Evolutionary conservation across 345 rosid species (phyloP).

Genomic region (Corchorus capsularis): DNA sequence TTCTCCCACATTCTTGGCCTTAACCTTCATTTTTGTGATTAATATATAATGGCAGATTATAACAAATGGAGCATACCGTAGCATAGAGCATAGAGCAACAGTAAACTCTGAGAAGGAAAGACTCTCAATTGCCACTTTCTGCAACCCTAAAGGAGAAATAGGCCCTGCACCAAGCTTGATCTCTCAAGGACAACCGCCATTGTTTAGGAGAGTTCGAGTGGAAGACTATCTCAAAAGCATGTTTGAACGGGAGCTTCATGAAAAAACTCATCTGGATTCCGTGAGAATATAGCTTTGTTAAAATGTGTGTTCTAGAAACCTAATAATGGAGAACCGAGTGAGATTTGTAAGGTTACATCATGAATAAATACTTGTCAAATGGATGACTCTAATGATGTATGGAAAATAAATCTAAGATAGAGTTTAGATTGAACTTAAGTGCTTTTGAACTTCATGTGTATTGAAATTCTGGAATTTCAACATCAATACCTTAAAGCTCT

Average conservation of each 20-base stretch:
- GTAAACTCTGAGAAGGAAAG: conserved; percentile 47
- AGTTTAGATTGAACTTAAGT: too few species aligned
- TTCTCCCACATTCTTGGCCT: not conserved
- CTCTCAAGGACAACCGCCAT: conserved; percentile 25
- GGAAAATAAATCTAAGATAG: too few species aligned
- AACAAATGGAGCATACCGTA: conserved; percentile 45
- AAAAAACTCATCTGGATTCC: conserved; percentile 43
- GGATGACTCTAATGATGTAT: too few species aligned
- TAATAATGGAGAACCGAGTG: too few species aligned
- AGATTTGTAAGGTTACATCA: too few species aligned
- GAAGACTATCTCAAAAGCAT: conserved; percentile 44
- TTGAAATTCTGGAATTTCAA: too few species aligned
- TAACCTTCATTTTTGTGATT: not conserved
- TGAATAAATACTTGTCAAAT: too few species aligned
- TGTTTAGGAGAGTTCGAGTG: conserved; percentile 33
- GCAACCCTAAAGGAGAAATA: conserved; percentile 30
- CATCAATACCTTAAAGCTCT: too few species aligned
- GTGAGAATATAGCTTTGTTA: conserved; percentile 21
- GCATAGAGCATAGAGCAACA: conserved; percentile 52
- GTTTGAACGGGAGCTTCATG: conserved; percentile 41
- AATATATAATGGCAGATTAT: conserved; percentile 35
- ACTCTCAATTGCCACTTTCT: conserved; percentile 50
- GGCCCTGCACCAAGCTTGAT: conserved; percentile 51
- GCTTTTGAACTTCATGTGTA: too few species aligned
- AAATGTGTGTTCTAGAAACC: too few species aligned